Base-by-base conservation (phyloP, 2,329 filamentous ascomycete genomes). In the Talaromyces sp. region DNA sequence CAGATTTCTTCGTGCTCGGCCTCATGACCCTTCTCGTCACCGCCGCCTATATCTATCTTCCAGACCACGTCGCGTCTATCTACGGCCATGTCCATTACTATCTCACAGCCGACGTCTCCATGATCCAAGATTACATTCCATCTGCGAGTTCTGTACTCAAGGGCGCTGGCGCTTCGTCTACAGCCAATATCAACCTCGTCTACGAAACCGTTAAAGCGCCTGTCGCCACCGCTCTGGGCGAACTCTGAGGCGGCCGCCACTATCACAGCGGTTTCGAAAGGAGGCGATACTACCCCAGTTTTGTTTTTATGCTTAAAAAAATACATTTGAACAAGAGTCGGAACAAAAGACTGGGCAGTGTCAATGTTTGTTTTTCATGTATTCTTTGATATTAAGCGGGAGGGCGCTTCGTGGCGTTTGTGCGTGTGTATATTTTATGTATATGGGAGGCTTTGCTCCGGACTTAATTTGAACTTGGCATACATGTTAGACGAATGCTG, bases 41-140 rank as follows among this genome's bases (percentile, higher is more conserved):
- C 72, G 95, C 92, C 67, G 87, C 88, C 58, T 89, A 90, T 65
- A 86, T 98, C 65, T 99, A 99, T 81, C 90, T 99, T 19, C 95
- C 95, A 11, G 89, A 96, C 71, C 93, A 98, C 79, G 80, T 98
- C 70, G 83, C 86, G 70, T 89, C 91, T 73, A 88, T 99, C 69
- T 85, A 88, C 71, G 86, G 87, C 72, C 89, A 93, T 72, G 88
- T 91, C 58, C 96, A 91, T 85, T 99, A 97, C 82, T 99, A 99
- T 82, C 90, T 91, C 75, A 88, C 88, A 65, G 95, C 95, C 67
- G 92, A 96, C 61, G 71, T 73, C 35, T 70, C 74, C 9, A 74
- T 78, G 64, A 73, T 73, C 58, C 68, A 72, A 21, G 58, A 67
- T 14, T 69, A 66, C 10, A 65, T 75, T 14, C 64, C 68, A 21